These are phyloP conservation scores for Oryza australiensis DNA, from an alignment of 176 grass and related monocot genomes.

Conservation along the genomic window DNA sequence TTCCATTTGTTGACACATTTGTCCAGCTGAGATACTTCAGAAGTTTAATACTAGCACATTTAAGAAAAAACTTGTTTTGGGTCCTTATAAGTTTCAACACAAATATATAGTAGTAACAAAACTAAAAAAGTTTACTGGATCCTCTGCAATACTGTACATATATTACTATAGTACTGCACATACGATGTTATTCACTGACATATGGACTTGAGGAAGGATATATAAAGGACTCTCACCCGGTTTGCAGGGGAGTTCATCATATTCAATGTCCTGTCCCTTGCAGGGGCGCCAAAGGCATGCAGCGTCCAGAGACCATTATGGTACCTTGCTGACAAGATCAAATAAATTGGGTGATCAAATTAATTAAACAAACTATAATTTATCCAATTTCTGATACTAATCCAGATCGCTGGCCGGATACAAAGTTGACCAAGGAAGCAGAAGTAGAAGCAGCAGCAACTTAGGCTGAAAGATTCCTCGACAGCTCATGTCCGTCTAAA, in stretches of 20 bases:
- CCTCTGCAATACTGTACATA: too few relatives aligned
- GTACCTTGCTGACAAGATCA: neutral
- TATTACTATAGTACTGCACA: too few relatives aligned
- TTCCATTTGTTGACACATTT: neutral
- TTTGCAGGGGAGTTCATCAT: neutral
- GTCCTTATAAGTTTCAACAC: neutral
- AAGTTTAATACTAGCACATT: too few relatives aligned
- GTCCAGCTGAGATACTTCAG: neutral
- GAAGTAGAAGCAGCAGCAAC: neutral
- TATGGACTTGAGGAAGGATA: too few relatives aligned
- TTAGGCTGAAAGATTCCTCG: constrained; percentile 16
- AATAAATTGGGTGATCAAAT: neutral
- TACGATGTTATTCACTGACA: too few relatives aligned
- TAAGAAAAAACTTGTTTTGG: neutral
- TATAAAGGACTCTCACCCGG: too few relatives aligned
- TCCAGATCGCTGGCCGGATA: constrained; percentile 5
- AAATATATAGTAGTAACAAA: neutral
- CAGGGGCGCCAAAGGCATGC: neutral
- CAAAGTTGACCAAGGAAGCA: constrained; percentile 11
- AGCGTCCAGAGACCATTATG: neutral
- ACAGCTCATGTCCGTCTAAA: constrained; percentile 13
- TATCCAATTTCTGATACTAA: neutral
- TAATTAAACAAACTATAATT: constrained; percentile 2
- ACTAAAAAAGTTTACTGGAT: too few relatives aligned
- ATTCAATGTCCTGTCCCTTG: neutral